These are phyloP conservation scores for Chernovozyma sophiae-reginae DNA, from an alignment of 1,139 yeast genomes.

Conservation along the genomic window DNA sequence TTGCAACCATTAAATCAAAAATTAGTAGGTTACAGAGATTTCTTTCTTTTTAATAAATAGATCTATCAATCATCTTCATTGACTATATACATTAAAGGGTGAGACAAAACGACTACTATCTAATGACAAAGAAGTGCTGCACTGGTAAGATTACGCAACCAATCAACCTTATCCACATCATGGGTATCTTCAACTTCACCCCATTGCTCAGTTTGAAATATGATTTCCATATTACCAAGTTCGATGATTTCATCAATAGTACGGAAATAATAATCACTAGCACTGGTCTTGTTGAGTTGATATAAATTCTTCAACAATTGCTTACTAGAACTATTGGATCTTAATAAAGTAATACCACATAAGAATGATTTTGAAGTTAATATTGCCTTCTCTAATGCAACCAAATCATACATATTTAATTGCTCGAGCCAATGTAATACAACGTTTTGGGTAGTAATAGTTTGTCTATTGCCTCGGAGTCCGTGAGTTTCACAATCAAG, in stretches of 20 bases:
- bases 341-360: constrained; percentile 53
- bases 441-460: constrained; percentile 53
- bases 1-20: no score
- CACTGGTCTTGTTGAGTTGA: constrained; percentile 30
- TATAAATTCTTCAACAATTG: constrained; percentile 20
- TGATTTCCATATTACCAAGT: constrained; percentile 76
- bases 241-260: constrained; percentile 70
- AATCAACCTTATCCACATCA: constrained; percentile 89
- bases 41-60: no score
- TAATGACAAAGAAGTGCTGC: constrained; percentile 58
- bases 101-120: no score
- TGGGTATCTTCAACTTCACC: constrained; percentile 99
- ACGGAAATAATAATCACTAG: constrained; percentile 26
- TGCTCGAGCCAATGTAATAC: constrained; percentile 63
- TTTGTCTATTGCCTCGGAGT: constrained; percentile 73
- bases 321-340: constrained; percentile 32
- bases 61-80: no score
- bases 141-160: constrained; percentile 75
- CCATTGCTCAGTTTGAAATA: constrained; percentile 85
- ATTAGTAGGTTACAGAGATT: no score
- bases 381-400: constrained; percentile 85
- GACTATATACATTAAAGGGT: not conserved
- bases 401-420: constrained; percentile 71
- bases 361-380: constrained; percentile 82
- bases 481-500: constrained; percentile 83